A percentile compares a stretch with the other conserved stretches of the same genome.
Evolutionary conservation across 2,329 filamentous ascomycete genomes (phyloP).

Genomic region (Cytospora chrysosperma): DNA sequence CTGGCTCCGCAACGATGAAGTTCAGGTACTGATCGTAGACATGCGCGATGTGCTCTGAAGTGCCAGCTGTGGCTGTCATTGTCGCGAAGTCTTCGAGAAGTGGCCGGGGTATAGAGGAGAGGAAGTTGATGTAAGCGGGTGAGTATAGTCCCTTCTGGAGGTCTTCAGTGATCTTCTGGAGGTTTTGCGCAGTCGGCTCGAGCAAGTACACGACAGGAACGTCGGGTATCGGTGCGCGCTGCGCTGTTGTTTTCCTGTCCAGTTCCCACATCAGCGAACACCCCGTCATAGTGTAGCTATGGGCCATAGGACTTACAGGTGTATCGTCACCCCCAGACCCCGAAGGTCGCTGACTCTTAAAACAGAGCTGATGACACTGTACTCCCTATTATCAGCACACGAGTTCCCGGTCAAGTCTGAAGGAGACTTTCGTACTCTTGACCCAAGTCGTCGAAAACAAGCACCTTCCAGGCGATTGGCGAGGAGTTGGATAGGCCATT

Average conservation of each 20-base stretch:
- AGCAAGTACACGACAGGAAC: slow-evolving; percentile 96
- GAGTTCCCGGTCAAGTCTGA: not conserved
- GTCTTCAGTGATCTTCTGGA: slow-evolving; percentile 80
- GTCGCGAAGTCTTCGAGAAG: slow-evolving; percentile 93
- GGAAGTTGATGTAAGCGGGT: slow-evolving; percentile 94
- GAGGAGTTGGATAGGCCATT: slow-evolving; percentile 68
- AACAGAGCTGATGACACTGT: slow-evolving; percentile 85
- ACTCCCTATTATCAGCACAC: slow-evolving; percentile 32
- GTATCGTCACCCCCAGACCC: slow-evolving; percentile 93
- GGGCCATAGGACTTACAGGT: slow-evolving; percentile 62
- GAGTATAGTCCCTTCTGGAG: slow-evolving; percentile 85
- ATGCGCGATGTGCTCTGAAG: slow-evolving; percentile 85
- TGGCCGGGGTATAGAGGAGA: slow-evolving; percentile 86
- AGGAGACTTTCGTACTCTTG: slow-evolving; percentile 16
- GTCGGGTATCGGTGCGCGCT: slow-evolving; percentile 88
- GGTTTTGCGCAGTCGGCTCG: slow-evolving; percentile 79
- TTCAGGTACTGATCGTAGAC: slow-evolving; percentile 97
- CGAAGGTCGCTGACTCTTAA: slow-evolving; percentile 90
- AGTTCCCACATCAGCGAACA: slow-evolving; percentile 5
- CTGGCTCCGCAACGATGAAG: slow-evolving; percentile 93
- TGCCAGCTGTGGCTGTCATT: slow-evolving; percentile 79
- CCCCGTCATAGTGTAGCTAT: not conserved
- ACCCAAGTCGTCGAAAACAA: slow-evolving; percentile 77
- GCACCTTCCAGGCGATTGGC: slow-evolving; percentile 93
- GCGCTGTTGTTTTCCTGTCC: slow-evolving; percentile 72